A percentile compares a stretch with the other conserved stretches of the same genome.
phyloP scores from a whole-genome alignment of 768 basidiomycete genomes.

The Amanita fuliginea region DNA sequence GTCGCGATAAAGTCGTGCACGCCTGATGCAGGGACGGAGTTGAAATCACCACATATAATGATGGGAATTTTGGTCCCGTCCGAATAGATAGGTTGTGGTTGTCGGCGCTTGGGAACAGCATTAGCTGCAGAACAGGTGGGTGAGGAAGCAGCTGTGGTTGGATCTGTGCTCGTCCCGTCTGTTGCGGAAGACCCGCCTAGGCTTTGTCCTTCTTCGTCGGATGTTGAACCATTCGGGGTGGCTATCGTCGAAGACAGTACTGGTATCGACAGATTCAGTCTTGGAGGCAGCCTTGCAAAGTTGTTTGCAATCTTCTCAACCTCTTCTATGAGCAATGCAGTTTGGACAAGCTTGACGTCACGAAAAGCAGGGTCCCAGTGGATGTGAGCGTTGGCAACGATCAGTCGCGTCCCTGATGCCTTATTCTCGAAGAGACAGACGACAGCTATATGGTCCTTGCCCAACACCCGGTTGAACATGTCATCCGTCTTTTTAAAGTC shows the following conservation, averaged over 20 bases:
- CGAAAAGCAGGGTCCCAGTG: constrained; percentile 88
- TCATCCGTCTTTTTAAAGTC: constrained; percentile 98
- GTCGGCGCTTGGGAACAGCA: constrained; percentile 10
- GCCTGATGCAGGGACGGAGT: constrained; percentile 77
- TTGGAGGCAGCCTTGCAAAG: constrained; percentile 75
- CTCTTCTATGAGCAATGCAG: constrained; percentile 87
- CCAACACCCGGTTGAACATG: constrained; percentile 98
- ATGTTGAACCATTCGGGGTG: constrained; percentile 5
- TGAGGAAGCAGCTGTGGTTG: constrained; percentile 1
- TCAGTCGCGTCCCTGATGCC: constrained; percentile 75
- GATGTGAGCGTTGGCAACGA: constrained; percentile 87
- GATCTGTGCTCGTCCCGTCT: background rate
- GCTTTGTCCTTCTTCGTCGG: constrained; percentile 7
- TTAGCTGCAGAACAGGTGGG: background rate
- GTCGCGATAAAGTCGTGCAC: constrained; percentile 85
- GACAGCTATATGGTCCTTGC: constrained; percentile 89
- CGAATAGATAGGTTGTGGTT: constrained; percentile 57
- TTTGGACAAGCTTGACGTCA: constrained; percentile 97
- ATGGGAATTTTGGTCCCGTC: constrained; percentile 87
- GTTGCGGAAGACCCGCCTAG: background rate
- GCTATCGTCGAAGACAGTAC: constrained; percentile 17
- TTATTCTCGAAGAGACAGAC: constrained; percentile 80
- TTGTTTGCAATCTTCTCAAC: constrained; percentile 78
- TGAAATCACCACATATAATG: constrained; percentile 92
- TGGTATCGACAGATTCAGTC: constrained; percentile 16